Percentiles rank a stretch among this genome's conserved stretches.
phyloP scores from a whole-genome alignment of 768 basidiomycete genomes.

The Suillus americanus region DNA sequence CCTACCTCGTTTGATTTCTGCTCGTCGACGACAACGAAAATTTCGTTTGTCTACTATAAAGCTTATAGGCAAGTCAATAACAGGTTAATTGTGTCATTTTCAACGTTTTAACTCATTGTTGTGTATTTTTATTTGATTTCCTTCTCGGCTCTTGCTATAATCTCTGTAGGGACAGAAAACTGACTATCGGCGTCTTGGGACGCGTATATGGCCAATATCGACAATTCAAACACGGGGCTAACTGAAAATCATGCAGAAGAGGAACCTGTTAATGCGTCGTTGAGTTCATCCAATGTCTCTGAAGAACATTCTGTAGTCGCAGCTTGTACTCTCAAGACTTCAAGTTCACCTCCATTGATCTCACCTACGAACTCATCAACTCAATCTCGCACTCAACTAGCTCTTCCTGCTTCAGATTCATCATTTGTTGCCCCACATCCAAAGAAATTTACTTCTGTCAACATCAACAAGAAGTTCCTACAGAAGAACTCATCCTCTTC shows the following conservation, averaged over 20 bases:
- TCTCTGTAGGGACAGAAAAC: conserved; percentile 9
- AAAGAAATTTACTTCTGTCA: conserved; percentile 87
- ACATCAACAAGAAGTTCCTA: conserved; percentile 96
- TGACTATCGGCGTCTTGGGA: conserved; percentile 54
- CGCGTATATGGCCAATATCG: conserved; percentile 82
- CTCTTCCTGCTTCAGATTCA: conserved; percentile 14
- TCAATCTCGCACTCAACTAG: conserved; percentile 9
- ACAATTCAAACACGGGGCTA: conserved; percentile 44
- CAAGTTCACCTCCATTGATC: conserved; percentile 12
- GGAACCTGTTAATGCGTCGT: conserved; percentile 6
- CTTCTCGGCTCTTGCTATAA: conserved; percentile 13
- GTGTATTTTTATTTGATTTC: conserved; percentile 7
- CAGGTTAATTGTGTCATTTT: background rate
- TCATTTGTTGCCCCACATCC: conserved; percentile 47
- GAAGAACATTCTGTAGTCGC: conserved; percentile 18
- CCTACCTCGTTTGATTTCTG: background rate
- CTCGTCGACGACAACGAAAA: background rate
- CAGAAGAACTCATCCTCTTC: conserved; percentile 79
- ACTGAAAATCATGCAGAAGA: conserved; percentile 36
- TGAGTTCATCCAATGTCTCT: conserved; percentile 12
- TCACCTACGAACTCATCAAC: conserved; percentile 19
- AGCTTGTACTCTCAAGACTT: conserved; percentile 10
- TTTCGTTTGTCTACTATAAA: background rate
- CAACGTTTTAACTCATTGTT: background rate
- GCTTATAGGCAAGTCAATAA: background rate